Evolutionary conservation across 495 filamentous ascomycete species (phyloP).

Genomic region (Talaromyces proteolyticus): DNA sequence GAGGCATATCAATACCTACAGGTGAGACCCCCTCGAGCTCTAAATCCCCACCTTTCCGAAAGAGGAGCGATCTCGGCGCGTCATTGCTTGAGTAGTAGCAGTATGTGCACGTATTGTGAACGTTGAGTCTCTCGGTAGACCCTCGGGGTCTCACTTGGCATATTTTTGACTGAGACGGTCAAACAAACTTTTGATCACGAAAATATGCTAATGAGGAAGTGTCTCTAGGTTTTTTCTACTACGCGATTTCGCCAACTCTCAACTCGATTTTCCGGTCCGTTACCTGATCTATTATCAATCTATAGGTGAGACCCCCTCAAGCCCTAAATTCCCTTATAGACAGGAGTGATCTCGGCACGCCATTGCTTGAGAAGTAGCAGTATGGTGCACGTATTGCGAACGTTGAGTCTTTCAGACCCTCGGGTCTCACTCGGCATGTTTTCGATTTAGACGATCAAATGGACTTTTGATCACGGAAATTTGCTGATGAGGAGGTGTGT

Average conservation of each 20-base stretch:
- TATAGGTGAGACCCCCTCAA: background rate
- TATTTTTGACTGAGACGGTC: background rate
- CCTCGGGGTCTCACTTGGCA: background rate
- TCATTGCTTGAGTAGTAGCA: too few species aligned
- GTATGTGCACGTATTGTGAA: background rate
- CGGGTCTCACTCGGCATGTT: background rate
- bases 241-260: background rate
- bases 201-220: background rate
- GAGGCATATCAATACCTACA: background rate
- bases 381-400: background rate
- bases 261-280: background rate
- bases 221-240: too few species aligned
- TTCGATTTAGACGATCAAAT: background rate
- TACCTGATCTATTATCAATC: too few species aligned
- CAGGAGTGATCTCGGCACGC: too few species aligned
- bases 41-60: too few species aligned
- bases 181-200: background rate
- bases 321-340: too few species aligned
- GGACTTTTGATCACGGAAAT: background rate
- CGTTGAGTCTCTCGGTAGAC: background rate
- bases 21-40: background rate
- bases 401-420: background rate
- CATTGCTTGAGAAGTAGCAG: too few species aligned
- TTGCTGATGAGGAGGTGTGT: background rate
- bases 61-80: too few species aligned